Percentiles rank a stretch among this genome's conserved stretches.
Evolutionary conservation across 768 basidiomycete species (phyloP).

Genomic region (Termitomyces sp.): DNA sequence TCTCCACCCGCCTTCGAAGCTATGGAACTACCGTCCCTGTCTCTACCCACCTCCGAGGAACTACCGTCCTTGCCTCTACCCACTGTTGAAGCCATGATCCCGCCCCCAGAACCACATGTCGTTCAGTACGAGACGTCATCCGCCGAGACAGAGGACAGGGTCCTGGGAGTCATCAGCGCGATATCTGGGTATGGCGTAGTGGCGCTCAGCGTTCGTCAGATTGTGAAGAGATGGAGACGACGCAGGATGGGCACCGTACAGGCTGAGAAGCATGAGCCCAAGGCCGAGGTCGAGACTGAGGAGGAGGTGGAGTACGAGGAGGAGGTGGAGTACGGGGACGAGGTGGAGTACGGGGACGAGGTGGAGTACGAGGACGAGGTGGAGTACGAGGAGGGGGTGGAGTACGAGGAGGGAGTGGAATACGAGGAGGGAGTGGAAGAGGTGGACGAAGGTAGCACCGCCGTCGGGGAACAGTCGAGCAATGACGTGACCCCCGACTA

Average conservation of each 20-base stretch:
- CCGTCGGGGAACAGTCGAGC: neutral
- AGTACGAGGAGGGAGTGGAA: neutral
- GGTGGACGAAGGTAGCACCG: neutral
- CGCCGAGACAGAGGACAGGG: neutral
- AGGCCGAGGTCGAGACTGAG: neutral
- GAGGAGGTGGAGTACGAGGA: neutral
- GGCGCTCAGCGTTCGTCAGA: neutral
- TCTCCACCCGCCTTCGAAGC: too few relatives aligned
- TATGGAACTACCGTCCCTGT: too few relatives aligned
- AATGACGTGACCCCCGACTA: neutral
- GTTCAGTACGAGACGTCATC: neutral
- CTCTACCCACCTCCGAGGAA: too few relatives aligned
- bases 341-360: too few relatives aligned
- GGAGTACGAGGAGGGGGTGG: neutral
- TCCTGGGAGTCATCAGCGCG: neutral
- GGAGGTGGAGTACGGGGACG: too few relatives aligned
- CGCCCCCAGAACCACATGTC: neutral
- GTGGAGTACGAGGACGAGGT: too few relatives aligned
- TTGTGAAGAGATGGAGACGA: neutral
- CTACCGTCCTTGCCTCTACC: neutral
- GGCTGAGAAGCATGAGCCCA: neutral
- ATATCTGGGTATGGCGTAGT: neutral
- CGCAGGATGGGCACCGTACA: neutral
- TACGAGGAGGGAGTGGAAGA: neutral
- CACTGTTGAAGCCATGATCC: neutral